Percentiles rank a stretch among this genome's conserved stretches.
Conservation (phyloP, 495 filamentous ascomycete genomes). For the Bathelium albidoporum region DNA sequence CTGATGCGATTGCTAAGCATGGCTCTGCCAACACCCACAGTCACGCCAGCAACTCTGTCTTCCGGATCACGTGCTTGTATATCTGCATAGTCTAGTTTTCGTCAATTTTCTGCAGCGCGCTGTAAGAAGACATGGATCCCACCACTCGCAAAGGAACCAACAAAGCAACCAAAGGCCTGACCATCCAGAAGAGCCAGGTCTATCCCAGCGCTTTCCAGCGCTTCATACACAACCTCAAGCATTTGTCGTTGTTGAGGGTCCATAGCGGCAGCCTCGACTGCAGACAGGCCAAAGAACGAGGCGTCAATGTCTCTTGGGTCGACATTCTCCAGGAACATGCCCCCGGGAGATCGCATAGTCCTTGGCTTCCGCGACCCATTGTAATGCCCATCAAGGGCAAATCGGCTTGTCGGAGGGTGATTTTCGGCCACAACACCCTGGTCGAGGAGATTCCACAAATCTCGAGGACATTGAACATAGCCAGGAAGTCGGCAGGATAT, state of each 20-base stretch:
- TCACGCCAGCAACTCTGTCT: neutral
- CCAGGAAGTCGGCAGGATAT: neutral
- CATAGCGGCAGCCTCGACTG: neutral
- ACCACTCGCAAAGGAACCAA: neutral
- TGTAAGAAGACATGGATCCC: too few relatives aligned
- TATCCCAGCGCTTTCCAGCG: neutral
- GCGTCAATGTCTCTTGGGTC: neutral
- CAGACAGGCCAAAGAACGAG: neutral
- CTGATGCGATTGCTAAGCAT: neutral
- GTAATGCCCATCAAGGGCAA: neutral
- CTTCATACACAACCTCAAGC: neutral
- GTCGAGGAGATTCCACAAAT: neutral
- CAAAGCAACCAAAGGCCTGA: neutral
- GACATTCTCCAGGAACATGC: neutral
- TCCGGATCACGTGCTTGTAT: conserved; percentile 25
- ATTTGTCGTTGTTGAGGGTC: neutral
- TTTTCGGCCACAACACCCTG: neutral
- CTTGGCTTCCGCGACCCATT: neutral
- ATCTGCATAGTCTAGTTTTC: conserved; percentile 19
- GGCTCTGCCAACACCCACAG: neutral
- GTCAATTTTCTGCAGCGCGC: neutral
- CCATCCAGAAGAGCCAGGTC: neutral
- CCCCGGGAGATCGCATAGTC: neutral
- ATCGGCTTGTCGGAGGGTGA: neutral
- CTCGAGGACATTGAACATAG: neutral